Percentiles rank a stretch among this genome's conserved stretches.
These are phyloP conservation scores for Phaeosphaeria sp. DNA, from an alignment of 2,329 filamentous ascomycete genomes.

Conservation along the genomic window DNA sequence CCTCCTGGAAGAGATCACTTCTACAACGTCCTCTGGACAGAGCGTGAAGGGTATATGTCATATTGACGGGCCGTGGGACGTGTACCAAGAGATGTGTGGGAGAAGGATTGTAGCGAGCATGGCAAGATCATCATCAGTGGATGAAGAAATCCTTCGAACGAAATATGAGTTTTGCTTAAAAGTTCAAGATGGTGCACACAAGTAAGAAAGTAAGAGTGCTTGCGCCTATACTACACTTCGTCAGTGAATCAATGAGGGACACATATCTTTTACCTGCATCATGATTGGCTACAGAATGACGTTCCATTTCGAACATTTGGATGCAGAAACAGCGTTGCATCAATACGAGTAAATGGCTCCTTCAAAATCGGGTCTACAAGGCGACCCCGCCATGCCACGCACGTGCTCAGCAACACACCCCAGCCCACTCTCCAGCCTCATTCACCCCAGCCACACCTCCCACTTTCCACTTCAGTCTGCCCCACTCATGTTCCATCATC, in stretches of 20 bases:
- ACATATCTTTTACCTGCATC: background rate
- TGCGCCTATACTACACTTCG: too few species aligned
- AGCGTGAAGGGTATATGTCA: slow-evolving; percentile 9
- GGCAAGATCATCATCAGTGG: background rate
- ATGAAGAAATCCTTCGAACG: background rate
- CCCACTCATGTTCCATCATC: background rate
- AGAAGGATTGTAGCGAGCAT: background rate
- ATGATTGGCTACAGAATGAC: background rate
- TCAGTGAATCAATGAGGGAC: background rate
- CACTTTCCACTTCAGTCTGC: background rate
- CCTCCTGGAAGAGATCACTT: slow-evolving; percentile 7
- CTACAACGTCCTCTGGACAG: slow-evolving; percentile 19
- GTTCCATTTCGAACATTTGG: too few species aligned
- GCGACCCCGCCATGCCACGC: background rate
- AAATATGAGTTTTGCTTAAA: too few species aligned
- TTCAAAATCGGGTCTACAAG: too few species aligned
- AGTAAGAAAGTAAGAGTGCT: too few species aligned
- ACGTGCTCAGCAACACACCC: background rate
- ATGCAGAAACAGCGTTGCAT: too few species aligned
- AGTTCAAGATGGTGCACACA: too few species aligned
- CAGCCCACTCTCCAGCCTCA: background rate
- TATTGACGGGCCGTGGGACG: slow-evolving; percentile 12
- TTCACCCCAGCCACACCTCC: background rate
- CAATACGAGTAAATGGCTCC: too few species aligned
- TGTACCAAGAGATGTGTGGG: slow-evolving; percentile 11